A percentile compares a stretch with the other conserved stretches of the same genome.
phyloP scores from a whole-genome alignment of 768 basidiomycete species.

The Russula sp. region DNA sequence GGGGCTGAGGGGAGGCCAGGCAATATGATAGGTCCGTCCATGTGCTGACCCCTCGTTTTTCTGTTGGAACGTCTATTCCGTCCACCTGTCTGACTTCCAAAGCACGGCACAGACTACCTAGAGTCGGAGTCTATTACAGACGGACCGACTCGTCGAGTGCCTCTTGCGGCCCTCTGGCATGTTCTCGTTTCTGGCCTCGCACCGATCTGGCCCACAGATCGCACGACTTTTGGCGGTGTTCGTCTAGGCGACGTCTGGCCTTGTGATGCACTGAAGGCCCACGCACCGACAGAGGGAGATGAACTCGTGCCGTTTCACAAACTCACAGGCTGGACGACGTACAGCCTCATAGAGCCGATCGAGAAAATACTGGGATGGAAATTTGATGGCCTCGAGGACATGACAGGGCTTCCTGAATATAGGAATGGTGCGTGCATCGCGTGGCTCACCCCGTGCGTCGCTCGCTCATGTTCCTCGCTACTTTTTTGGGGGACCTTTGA shows the following conservation, averaged over 20 bases:
- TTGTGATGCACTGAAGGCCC: constrained; percentile 47
- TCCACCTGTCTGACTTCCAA: constrained; percentile 1
- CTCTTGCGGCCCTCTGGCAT: constrained; percentile 74
- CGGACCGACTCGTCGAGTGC: constrained; percentile 43
- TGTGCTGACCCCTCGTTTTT: background rate
- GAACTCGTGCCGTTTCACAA: constrained; percentile 94
- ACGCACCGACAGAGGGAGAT: constrained; percentile 45
- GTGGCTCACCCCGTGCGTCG: constrained; percentile 12
- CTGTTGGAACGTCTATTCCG: constrained; percentile 1
- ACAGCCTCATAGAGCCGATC: constrained; percentile 81
- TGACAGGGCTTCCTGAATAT: constrained; percentile 95
- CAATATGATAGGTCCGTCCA: constrained; percentile 61
- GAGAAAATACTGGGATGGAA: constrained; percentile 73
- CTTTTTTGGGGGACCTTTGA: constrained; percentile 2
- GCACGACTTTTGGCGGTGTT: constrained; percentile 59
- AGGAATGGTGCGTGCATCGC: constrained; percentile 61
- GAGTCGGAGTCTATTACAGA: constrained; percentile 46
- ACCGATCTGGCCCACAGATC: constrained; percentile 81
- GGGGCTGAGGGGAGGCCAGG: constrained; percentile 72
- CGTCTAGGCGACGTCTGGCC: constrained; percentile 94
- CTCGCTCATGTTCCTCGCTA: constrained; percentile 6
- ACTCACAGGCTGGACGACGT: constrained; percentile 89
- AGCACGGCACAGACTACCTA: constrained; percentile 53
- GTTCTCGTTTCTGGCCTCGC: constrained; percentile 77
- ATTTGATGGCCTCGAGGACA: constrained; percentile 73